Evolutionary conservation across 2,329 filamentous ascomycete genomes (phyloP).

Genomic region (Thielaviopsis euricoi): DNA sequence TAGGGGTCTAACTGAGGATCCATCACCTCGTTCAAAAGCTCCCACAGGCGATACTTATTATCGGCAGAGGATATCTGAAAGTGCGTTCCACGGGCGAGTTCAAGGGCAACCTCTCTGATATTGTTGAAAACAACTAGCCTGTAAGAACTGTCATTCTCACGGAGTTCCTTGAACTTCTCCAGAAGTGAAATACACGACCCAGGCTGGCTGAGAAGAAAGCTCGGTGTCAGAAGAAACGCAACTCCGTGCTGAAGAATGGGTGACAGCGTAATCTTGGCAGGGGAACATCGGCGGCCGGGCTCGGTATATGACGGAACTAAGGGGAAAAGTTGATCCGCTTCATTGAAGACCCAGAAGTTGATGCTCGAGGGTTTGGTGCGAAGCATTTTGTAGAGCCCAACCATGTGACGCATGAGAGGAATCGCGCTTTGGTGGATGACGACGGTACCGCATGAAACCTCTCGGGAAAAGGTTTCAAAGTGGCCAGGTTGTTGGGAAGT

Average conservation of each 20-base stretch:
- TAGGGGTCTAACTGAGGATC: not conserved
- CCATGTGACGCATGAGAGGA: constrained; percentile 24
- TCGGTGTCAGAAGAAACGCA: constrained; percentile 25
- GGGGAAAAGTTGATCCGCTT: constrained; percentile 17
- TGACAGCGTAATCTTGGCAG: constrained; percentile 16
- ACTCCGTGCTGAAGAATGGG: constrained; percentile 19
- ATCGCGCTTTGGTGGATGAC: constrained; percentile 30
- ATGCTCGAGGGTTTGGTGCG: constrained; percentile 15
- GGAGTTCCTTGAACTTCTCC: constrained; percentile 20
- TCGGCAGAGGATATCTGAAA: too few relatives aligned
- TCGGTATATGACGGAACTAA: constrained; percentile 12
- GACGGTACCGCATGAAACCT: constrained; percentile 17
- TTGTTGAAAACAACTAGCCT: not conserved
- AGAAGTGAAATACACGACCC: constrained; percentile 20
- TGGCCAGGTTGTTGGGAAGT: constrained; percentile 25
- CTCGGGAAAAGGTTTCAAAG: constrained; percentile 29
- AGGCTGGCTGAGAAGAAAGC: constrained; percentile 25
- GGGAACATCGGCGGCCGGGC: not conserved
- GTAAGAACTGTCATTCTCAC: not conserved
- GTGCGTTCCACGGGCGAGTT: not conserved
- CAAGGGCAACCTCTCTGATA: not conserved
- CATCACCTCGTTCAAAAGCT: not conserved
- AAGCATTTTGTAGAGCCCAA: constrained; percentile 21
- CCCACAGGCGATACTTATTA: not conserved
- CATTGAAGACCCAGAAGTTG: constrained; percentile 25